Conservation (phyloP, 768 basidiomycete genomes). For the Kwoniella botswanensis region DNA sequence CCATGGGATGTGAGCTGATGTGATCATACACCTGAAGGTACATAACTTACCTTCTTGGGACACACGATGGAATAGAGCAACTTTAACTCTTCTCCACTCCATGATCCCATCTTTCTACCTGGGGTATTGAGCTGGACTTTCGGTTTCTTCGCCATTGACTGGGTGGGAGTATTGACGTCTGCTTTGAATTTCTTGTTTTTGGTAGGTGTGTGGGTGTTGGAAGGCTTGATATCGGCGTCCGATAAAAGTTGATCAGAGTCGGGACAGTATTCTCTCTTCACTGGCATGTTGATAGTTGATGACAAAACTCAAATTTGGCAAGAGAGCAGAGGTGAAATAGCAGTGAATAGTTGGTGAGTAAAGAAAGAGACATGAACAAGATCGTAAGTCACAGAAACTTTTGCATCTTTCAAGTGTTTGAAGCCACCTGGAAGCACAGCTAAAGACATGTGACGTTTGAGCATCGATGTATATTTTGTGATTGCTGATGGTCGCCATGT, state of each 20-base stretch:
- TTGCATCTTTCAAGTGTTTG: no score
- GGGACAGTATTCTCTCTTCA: slow-evolving; percentile 10
- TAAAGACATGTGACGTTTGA: no score
- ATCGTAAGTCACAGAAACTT: no score
- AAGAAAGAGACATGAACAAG: not conserved
- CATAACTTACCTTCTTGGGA: slow-evolving; percentile 30
- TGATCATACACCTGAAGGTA: not conserved
- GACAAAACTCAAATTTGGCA: not conserved
- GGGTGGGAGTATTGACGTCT: not conserved
- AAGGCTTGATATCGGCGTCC: slow-evolving; percentile 7
- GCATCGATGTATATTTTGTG: no score
- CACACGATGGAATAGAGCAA: slow-evolving; percentile 37
- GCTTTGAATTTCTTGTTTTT: no score
- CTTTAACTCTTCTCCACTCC: slow-evolving; percentile 37
- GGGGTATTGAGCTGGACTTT: not conserved
- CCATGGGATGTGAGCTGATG: not conserved
- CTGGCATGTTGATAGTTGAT: not conserved
- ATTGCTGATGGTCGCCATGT: no score
- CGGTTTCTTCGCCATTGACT: not conserved
- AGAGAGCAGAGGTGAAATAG: not conserved
- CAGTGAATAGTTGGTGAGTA: not conserved
- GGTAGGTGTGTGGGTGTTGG: not conserved
- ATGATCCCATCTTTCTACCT: slow-evolving; percentile 34
- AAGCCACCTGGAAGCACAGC: no score
- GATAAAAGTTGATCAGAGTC: not conserved